Evolutionary conservation across 345 rosid genomes (phyloP).

Genomic region (Eucalyptus sideroxylon): DNA sequence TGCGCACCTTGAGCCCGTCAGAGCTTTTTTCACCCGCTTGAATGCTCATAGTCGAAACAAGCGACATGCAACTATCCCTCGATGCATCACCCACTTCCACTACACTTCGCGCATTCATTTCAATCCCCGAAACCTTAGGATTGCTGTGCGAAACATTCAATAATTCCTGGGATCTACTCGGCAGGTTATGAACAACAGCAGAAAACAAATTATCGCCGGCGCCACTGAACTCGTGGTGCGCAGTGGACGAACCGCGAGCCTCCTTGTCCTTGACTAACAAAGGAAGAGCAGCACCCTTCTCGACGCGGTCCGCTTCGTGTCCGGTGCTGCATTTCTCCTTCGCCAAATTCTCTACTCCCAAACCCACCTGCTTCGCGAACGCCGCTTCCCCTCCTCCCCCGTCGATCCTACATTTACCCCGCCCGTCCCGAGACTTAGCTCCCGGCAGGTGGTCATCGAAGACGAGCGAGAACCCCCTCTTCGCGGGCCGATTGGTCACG

Average conservation of each 20-base stretch:
- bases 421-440: constrained; percentile 15
- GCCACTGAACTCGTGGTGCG: not conserved
- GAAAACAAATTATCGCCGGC: not conserved
- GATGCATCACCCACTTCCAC: constrained; percentile 8
- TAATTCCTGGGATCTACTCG: constrained; percentile 15
- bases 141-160: not conserved
- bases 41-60: constrained; percentile 9
- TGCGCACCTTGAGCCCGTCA: not conserved
- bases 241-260: constrained; percentile 2
- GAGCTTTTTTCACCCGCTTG: not conserved
- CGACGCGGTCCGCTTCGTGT: not conserved
- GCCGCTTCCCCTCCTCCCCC: constrained; percentile 6
- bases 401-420: not conserved
- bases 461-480: constrained; percentile 35
- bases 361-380: constrained; percentile 21
- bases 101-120: not conserved
- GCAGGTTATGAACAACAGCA: not conserved
- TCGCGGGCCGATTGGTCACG: constrained; percentile 32
- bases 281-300: not conserved
- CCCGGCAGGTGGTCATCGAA: constrained; percentile 4
- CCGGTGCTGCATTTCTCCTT: constrained; percentile 14
- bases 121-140: not conserved
- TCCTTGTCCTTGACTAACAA: not conserved
- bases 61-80: constrained; percentile 17
- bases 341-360: constrained; percentile 33